Evolutionary conservation across 1,139 yeast species (phyloP).

Genomic region (Scheffersomyces lignicola): DNA sequence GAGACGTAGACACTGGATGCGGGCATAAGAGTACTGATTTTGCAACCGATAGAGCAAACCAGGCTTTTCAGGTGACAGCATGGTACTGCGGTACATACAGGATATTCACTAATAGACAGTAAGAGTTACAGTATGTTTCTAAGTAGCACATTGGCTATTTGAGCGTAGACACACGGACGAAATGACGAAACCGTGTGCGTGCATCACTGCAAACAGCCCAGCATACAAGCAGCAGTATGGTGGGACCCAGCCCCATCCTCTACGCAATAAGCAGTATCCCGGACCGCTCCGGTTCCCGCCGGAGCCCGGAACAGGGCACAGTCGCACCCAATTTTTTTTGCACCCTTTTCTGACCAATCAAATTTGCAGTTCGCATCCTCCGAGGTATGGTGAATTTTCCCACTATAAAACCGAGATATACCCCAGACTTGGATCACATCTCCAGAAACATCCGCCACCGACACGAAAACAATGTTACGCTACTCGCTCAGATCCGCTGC

Average conservation of each 20-base stretch:
- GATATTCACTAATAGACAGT: neutral
- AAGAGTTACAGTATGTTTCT: too few species aligned
- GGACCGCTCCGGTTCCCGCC: neutral
- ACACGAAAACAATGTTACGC: constrained; percentile 30
- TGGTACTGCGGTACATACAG: neutral
- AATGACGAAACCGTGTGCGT: too few species aligned
- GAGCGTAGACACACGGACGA: too few species aligned
- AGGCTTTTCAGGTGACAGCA: neutral
- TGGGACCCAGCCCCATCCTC: too few species aligned
- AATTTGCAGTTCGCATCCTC: neutral
- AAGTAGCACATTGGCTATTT: too few species aligned
- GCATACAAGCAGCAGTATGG: too few species aligned
- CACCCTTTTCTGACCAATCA: constrained; percentile 8
- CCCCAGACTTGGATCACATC: constrained; percentile 4
- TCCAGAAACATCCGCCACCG: neutral
- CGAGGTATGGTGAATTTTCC: neutral
- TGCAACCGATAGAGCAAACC: neutral
- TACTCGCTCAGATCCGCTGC: constrained; percentile 17
- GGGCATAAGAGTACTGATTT: neutral
- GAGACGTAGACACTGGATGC: neutral
- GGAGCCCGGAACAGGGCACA: too few species aligned
- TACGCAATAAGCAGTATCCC: neutral
- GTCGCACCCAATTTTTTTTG: too few species aligned
- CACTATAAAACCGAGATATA: neutral
- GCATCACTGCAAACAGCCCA: too few species aligned